Percentiles rank a stretch among this genome's conserved stretches.
phyloP scores from a whole-genome alignment of 495 filamentous ascomycete genomes.

The Lineolata rhizophorae region DNA sequence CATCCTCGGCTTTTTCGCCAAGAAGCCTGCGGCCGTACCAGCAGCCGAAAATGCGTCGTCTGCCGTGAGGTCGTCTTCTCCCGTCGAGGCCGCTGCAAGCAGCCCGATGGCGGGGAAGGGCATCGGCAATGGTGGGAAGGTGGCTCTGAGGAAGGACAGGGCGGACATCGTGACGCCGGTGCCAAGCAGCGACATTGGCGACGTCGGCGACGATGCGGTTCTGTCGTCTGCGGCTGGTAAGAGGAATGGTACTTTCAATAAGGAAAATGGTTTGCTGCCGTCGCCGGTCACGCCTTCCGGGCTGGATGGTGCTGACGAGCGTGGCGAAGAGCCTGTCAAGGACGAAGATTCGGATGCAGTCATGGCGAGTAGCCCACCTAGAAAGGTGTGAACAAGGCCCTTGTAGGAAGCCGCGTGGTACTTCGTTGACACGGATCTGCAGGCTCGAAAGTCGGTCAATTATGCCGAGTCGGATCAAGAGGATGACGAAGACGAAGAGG shows the following conservation, averaged over 20 bases:
- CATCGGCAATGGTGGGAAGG: conserved; percentile 4
- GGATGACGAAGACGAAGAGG: conserved; percentile 35
- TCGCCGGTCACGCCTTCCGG: conserved; percentile 18
- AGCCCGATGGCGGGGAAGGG: conserved; percentile 1
- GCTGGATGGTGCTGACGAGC: conserved; percentile 13
- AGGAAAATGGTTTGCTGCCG: conserved; percentile 19
- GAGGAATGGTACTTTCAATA: conserved; percentile 11
- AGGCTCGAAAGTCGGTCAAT: conserved; percentile 32
- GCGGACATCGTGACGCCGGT: conserved; percentile 46
- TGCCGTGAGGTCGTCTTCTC: neutral
- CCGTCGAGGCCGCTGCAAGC: neutral
- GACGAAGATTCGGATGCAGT: conserved; percentile 16
- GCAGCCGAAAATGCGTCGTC: neutral
- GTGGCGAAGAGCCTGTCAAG: conserved; percentile 17
- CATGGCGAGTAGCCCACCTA: conserved; percentile 31
- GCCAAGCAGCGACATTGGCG: conserved; percentile 52
- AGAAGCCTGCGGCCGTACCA: conserved; percentile 23
- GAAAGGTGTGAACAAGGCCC: conserved; percentile 36
- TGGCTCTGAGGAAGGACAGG: no score
- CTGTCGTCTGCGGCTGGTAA: conserved; percentile 9
- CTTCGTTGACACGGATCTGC: neutral
- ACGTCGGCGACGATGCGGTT: conserved; percentile 26
- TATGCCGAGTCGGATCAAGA: conserved; percentile 46
- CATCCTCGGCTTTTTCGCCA: conserved; percentile 74
- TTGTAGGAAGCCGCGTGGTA: neutral